Percentiles rank a stretch among this genome's conserved stretches.
phyloP scores from a whole-genome alignment of 331 rosid species.

The Malus hybrid region DNA sequence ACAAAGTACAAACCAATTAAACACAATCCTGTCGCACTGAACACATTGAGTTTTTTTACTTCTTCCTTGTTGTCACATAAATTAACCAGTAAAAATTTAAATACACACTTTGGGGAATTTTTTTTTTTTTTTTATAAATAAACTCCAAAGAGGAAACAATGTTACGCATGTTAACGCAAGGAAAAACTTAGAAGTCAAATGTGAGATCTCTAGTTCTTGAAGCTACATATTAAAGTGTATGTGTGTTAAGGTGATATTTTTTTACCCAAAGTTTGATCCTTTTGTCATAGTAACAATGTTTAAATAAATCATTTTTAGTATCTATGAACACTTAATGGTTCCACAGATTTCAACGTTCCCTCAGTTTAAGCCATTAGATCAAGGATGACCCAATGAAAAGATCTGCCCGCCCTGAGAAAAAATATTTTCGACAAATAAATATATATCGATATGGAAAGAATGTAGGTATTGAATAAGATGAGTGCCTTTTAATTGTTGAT shows the following conservation, averaged over 20 bases:
- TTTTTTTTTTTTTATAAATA: no score
- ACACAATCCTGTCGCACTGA: background rate
- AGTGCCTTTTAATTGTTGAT: no score
- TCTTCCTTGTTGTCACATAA: background rate
- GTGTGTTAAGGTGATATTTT: background rate
- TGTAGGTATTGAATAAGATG: no score
- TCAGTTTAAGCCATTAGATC: no score
- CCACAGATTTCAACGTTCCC: no score
- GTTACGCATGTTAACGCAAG: background rate
- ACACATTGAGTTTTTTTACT: background rate
- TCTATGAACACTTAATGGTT: no score
- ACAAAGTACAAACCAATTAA: constrained; percentile 4
- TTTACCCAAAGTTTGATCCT: background rate
- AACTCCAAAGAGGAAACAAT: background rate
- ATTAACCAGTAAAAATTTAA: background rate
- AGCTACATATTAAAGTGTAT: background rate
- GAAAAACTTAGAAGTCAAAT: no score
- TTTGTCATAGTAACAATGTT: background rate
- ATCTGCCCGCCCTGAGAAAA: no score
- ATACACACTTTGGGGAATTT: no score
- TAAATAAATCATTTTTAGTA: background rate
- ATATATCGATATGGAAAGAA: no score
- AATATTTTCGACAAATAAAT: no score
- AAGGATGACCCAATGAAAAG: no score
- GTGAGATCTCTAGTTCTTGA: background rate